Evolutionary conservation across 2,329 filamentous ascomycete species (phyloP), one percentile per base, ranked within the genome.

Genomic region (Sporothrix brasiliensis): DNA sequence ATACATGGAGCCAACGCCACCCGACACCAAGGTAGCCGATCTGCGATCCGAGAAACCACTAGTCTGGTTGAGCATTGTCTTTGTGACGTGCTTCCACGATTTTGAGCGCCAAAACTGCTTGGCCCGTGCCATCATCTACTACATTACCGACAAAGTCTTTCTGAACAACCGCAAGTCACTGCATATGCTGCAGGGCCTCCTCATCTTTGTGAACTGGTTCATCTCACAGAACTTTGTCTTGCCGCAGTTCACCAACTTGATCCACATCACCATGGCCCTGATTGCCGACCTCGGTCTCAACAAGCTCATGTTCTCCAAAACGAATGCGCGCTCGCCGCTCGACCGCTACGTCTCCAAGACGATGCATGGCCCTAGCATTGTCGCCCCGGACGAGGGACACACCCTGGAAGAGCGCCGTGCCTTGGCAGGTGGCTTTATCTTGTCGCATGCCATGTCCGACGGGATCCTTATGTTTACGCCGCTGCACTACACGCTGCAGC

Each of bases 391-490:
- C 21, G 27, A 61, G 7, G 72, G 72, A n/a, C 74, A 73, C 65
- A 74, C 73, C 2, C 54, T 72, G n/a, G 82, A 83, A 30, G 81
- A 82, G 68, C 79, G 82, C 67, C 78, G 82, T 61, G 81, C 82
- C 2, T 77, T 82, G 14, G 79, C 80, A 3, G 82, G 81, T 4
- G 79, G 80, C 39, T 84, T 80, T 72, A 82, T 81, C 71, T 74
- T 83, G 14, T 79, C 80, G 13, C 81, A 81, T 14, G 68, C 71
- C 34, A 47, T 74, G 14, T 67, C 70, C 6, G 63, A 53, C 47
- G 70, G 72, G 54, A 50, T 73, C 19, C 58, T 58, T n/a, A 70
- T 73, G 61, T 72, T 83, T 78, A 41, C 83, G 78, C 50, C 82
- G 78, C 74, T 85, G 83, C 74, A 83, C 78, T 76, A 84, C 80